Percentiles rank a stretch among this genome's conserved stretches.
Conservation (phyloP, 1,284 basidiomycete genomes). For the Leccinum huronense region DNA sequence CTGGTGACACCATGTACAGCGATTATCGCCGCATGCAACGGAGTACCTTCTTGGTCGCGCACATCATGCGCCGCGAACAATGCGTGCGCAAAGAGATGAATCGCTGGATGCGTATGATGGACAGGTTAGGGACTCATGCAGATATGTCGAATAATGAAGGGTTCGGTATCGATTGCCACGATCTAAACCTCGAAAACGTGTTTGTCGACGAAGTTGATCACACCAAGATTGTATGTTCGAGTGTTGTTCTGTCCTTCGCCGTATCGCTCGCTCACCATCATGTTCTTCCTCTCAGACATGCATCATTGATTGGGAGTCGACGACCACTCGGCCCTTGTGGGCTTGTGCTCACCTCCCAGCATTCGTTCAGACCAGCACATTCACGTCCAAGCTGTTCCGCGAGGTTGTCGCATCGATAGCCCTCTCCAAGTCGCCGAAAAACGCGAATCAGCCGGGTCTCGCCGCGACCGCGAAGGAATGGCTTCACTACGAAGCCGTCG, state of each 20-base stretch:
- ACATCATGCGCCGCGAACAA: conserved; percentile 61
- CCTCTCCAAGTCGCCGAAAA: conserved; percentile 26
- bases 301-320: conserved; percentile 84
- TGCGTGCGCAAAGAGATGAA: conserved; percentile 64
- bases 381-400: conserved; percentile 67
- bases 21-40: conserved; percentile 78
- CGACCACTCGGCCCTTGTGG: conserved; percentile 78
- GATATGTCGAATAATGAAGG: conserved; percentile 42
- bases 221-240: conserved; percentile 60
- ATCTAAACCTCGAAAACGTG: conserved; percentile 75
- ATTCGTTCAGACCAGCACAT: conserved; percentile 72
- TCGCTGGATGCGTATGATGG: conserved; percentile 66
- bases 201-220: conserved; percentile 71
- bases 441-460: conserved; percentile 17
- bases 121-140: conserved; percentile 42
- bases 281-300: conserved; percentile 53
- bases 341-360: conserved; percentile 76
- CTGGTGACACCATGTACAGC: conserved; percentile 69
- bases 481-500: conserved; percentile 65
- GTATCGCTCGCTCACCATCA: background rate
- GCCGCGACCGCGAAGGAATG: conserved; percentile 60
- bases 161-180: conserved; percentile 75
- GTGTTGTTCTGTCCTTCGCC: background rate
- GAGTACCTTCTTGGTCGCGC: conserved; percentile 70
- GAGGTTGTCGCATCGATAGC: conserved; percentile 49